Base-by-base conservation (phyloP, 2,329 filamentous ascomycete genomes). In the Chaetomiaceae sp. region DNA sequence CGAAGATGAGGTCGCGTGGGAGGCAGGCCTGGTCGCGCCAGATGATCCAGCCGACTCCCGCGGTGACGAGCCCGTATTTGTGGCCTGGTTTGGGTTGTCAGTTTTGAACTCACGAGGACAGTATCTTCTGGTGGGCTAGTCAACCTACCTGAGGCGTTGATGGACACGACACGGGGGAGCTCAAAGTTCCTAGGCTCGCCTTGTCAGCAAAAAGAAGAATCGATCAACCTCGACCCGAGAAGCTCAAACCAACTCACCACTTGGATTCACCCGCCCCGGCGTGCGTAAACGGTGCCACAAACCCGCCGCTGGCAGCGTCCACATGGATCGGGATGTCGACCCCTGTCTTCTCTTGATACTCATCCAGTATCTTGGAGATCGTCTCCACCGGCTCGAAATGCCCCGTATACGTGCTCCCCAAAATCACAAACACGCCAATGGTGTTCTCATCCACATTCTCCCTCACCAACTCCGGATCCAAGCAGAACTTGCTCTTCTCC, bases 391-490 rank as follows among this genome's bases (percentile, higher is more conserved):
- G 83, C 65, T 88, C 85, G 55, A 83, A 88, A 61, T 88, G 83
- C 0, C 85, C 85, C 0, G 85, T 89, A 58, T 88, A 89, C 0
- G 85, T 89, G 44, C 77, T 83, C 3, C 85, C 85, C 5, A 89
- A 62, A 47, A 88, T 88, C 0, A 85, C 81, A 60, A 86, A 88
- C 0, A 89, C 71, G n/a, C 85, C 85, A 58, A 89, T 87, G 0
- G 85, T 89, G 58, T 88, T 88, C 66, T 88, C 85, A 55, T 89
- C 84, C 30, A 88, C 75, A 55, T 85, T 84, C 59, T 87, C 64
- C 60, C 76, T 79, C 1, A 87, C 81, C 21, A 82, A 66, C 4
- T 79, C 72, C 0, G 84, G 79, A 57, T 88, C 83, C 7, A 88
- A 72, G 27, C 82, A 70, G 62, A 74, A 85, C 6, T 75, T 71